Conservation (phyloP, 345 rosid species). For the Hibiscus syriacus region DNA sequence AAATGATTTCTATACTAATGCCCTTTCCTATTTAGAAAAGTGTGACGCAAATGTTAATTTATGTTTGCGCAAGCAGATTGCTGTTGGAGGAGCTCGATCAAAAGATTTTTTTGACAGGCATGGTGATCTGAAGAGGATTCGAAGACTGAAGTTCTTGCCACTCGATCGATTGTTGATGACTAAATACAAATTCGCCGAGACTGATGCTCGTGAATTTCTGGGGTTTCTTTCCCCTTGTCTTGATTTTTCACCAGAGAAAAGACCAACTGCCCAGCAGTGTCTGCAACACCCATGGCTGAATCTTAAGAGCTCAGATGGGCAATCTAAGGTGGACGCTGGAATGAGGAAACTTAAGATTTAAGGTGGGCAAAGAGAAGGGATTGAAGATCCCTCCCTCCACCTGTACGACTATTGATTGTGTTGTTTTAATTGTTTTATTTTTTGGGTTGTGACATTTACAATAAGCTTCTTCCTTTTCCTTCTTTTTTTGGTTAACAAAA, state of each 20-base stretch:
- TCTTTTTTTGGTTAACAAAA: not conserved
- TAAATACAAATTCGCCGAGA: conserved; percentile 56
- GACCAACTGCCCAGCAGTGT: conserved; percentile 87
- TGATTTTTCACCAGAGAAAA: conserved; percentile 88
- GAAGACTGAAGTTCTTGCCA: conserved; percentile 74
- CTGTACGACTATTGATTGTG: conserved; percentile 26
- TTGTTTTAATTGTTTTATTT: not conserved
- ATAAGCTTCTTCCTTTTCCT: not conserved
- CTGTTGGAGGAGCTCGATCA: conserved; percentile 75
- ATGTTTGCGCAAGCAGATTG: conserved; percentile 50
- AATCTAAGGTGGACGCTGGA: conserved; percentile 26
- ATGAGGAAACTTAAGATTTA: conserved; percentile 37
- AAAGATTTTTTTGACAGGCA: conserved; percentile 89
- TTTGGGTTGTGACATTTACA: not conserved
- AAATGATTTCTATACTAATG: not conserved
- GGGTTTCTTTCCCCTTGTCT: conserved; percentile 70
- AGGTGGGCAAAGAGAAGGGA: conserved; percentile 39
- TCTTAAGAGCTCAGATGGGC: conserved; percentile 19
- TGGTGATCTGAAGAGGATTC: conserved; percentile 87
- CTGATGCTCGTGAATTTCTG: conserved; percentile 65
- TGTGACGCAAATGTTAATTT: not conserved
- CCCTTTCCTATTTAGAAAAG: not conserved
- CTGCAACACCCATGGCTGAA: conserved; percentile 91
- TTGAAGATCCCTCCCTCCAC: conserved; percentile 23
- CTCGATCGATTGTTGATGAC: conserved; percentile 72